Base-by-base conservation (phyloP, 352 stramenopile species). In the Phytophthora citrophthora region DNA sequence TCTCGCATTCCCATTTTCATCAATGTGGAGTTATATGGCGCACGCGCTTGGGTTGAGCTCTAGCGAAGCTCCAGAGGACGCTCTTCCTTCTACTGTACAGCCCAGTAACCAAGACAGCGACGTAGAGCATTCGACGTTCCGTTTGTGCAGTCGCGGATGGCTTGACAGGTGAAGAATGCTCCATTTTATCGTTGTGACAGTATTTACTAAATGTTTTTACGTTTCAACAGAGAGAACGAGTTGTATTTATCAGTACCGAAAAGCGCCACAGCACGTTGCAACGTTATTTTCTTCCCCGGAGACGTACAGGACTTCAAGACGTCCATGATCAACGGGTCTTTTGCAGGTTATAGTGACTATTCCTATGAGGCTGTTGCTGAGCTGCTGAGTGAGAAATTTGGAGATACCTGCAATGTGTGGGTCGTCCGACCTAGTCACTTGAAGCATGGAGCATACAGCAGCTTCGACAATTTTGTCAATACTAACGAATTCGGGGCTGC, bases 231-330 rank as follows among this genome's bases (percentile, higher is more conserved):
- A 54, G 50, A 72, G 23, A 91, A 91, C 51, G 73, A 91, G 26
- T 39, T 91, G 40, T 73, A 80, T 54, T 26, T 91, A 9, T 76
- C 67, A 12, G 43, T 75, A 2, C 53, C 68, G 10, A 70, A 67
- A 32, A 60, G 24, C 4, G 16, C 53, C 7, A 26, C 61, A 18
- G 72, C 70, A 0, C 52, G 45, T 2, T 71, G 63, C 27, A 89
- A 88, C 55, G 76, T 89, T n/a, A 65, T 91, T 11, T 88, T 86
- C 60, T 91, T 91, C 48, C 82, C 82, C 32, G 82, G 82, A 32
- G 82, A 91, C 44, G 77, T 89, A 12, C 80, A 89, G 56, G 72
- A 89, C 54, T 87, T 84, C 51, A 55, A 75, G 12, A 54, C 57
- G 16, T 47, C 44, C 31, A 89, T 91, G 82, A 27, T 68, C 36